These are phyloP conservation scores for Wakefieldia striispora DNA, from an alignment of 768 basidiomycete genomes.

Conservation along the genomic window DNA sequence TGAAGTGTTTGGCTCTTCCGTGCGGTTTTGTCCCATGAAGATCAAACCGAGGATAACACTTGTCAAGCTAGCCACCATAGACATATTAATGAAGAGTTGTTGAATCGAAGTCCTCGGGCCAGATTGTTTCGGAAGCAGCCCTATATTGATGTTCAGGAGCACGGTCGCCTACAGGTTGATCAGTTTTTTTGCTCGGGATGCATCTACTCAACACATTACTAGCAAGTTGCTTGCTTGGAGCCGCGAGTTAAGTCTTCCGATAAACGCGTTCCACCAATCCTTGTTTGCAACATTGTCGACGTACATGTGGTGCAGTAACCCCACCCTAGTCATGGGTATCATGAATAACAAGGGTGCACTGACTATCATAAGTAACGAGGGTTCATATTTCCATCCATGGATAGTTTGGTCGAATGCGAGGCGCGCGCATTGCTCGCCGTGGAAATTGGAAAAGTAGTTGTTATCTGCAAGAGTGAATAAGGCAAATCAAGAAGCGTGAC, in stretches of 20 bases:
- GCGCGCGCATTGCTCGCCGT: slow-evolving; percentile 45
- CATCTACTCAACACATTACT: slow-evolving; percentile 28
- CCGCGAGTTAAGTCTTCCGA: slow-evolving; percentile 44
- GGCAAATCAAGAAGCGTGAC: background rate
- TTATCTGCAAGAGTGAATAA: slow-evolving; percentile 25
- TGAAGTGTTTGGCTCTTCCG: slow-evolving; percentile 28
- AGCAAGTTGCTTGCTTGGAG: slow-evolving; percentile 53
- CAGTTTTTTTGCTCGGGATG: background rate
- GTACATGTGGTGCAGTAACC: slow-evolving; percentile 45
- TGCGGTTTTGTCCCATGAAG: slow-evolving; percentile 42
- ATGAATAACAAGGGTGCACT: slow-evolving; percentile 48
- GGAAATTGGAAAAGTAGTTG: slow-evolving; percentile 40
- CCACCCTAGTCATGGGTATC: slow-evolving; percentile 46
- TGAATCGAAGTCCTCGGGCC: slow-evolving; percentile 28
- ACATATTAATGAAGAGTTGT: slow-evolving; percentile 44
- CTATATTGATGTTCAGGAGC: slow-evolving; percentile 56
- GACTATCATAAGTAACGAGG: slow-evolving; percentile 37
- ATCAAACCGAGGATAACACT: slow-evolving; percentile 43
- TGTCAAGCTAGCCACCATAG: slow-evolving; percentile 40
- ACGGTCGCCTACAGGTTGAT: slow-evolving; percentile 45
- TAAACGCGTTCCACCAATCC: slow-evolving; percentile 43
- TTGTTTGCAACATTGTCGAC: slow-evolving; percentile 44
- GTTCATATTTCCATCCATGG: slow-evolving; percentile 21
- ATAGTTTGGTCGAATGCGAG: slow-evolving; percentile 35
- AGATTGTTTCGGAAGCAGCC: slow-evolving; percentile 48